Evolutionary conservation across 495 filamentous ascomycete genomes (phyloP).

Genomic region (Entonaema liquescens): DNA sequence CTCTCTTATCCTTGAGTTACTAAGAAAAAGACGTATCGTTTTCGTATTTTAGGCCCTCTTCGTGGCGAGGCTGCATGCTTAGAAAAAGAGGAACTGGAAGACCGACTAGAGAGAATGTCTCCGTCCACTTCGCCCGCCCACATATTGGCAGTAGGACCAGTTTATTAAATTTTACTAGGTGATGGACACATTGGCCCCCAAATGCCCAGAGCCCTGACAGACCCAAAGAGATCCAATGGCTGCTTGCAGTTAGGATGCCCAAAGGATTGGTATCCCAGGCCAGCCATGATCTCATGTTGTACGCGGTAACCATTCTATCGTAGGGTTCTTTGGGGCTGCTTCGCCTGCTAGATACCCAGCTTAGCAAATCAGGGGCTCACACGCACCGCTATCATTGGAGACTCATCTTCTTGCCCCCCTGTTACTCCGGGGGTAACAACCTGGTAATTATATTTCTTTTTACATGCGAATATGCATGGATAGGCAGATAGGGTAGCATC

Average conservation of each 20-base stretch:
- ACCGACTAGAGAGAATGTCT: not conserved
- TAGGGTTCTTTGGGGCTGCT: not conserved
- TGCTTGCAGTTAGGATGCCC: not conserved
- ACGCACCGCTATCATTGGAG: not conserved
- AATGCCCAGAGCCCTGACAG: too few relatives aligned
- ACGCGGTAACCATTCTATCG: not conserved
- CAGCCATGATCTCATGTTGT: conserved; percentile 9
- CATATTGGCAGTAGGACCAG: not conserved
- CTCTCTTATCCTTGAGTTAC: not conserved
- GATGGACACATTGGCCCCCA: not conserved
- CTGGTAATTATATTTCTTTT: not conserved
- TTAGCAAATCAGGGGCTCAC: not conserved
- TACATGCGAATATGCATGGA: not conserved
- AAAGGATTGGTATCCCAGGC: conserved; percentile 22
- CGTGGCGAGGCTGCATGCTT: not conserved
- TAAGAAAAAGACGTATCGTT: not conserved
- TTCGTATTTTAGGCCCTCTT: not conserved
- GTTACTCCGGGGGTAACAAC: not conserved
- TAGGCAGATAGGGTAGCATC: not conserved
- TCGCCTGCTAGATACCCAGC: not conserved
- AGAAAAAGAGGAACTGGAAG: not conserved
- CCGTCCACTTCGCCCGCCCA: not conserved
- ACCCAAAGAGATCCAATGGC: too few relatives aligned
- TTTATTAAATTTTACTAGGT: not conserved
- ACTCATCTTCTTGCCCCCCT: not conserved